Evolutionary conservation across 1,284 basidiomycete species (phyloP).

Genomic region (Fomitopsis betulina): DNA sequence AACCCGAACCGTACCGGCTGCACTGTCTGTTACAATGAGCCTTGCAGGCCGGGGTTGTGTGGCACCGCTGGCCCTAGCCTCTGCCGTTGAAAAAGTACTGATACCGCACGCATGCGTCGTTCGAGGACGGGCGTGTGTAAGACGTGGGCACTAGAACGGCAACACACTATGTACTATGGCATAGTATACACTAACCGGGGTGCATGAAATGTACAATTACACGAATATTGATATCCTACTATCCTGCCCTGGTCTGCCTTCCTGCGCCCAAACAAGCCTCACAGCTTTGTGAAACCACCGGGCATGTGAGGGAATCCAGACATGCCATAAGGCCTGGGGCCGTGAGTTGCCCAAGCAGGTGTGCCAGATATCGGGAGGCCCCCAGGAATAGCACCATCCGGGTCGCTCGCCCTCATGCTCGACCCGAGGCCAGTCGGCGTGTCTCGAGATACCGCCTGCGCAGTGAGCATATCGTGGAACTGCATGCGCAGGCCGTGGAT

Average conservation of each 20-base stretch:
- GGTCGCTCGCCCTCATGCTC: background rate
- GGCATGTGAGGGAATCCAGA: background rate
- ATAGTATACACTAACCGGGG: no score
- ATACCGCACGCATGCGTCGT: no score
- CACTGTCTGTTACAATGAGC: background rate
- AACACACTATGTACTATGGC: no score
- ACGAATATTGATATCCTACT: no score
- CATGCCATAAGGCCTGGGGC: background rate
- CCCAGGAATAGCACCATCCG: background rate
- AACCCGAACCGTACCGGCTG: background rate
- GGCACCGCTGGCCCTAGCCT: background rate
- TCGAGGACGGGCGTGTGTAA: no score
- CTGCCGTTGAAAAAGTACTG: no score
- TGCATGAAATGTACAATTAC: no score
- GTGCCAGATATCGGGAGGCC: background rate
- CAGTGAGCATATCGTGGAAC: background rate
- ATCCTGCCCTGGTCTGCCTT: no score
- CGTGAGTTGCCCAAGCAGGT: background rate
- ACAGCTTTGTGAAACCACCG: background rate
- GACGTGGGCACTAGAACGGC: no score
- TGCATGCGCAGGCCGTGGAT: slow-evolving; percentile 81
- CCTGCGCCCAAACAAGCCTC: background rate
- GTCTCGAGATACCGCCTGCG: background rate
- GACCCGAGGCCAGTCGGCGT: background rate
- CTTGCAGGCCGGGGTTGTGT: background rate